These are phyloP conservation scores for Brassica hybrid DNA, from an alignment of 441 rosid genomes.

Conservation along the genomic window DNA sequence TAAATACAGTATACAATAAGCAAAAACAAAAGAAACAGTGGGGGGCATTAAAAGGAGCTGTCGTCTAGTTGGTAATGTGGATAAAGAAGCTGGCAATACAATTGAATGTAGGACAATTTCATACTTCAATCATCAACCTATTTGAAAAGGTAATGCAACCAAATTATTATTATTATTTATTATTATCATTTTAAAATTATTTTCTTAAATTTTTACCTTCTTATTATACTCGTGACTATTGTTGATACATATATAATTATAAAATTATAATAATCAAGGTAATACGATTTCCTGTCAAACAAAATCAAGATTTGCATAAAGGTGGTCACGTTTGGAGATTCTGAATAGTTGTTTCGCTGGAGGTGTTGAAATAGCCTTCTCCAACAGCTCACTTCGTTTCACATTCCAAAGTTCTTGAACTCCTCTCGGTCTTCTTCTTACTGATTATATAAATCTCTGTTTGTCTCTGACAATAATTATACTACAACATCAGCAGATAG, in stretches of 20 bases:
- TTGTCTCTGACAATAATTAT: conserved; percentile 31
- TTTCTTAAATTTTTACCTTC: too few relatives aligned
- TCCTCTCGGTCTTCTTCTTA: conserved; percentile 24
- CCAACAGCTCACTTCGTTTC: conserved; percentile 42
- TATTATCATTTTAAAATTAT: too few relatives aligned
- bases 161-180: too few relatives aligned
- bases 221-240: too few relatives aligned
- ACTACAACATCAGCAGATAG: conserved; percentile 9
- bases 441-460: conserved; percentile 26
- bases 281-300: conserved; percentile 6
- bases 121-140: conserved; percentile 25
- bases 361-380: conserved; percentile 38
- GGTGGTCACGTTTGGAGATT: conserved; percentile 42
- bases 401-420: conserved; percentile 33
- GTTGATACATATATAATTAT: neutral
- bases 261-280: neutral
- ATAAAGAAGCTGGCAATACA: conserved; percentile 36
- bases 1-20: conserved; percentile 13
- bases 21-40: conserved; percentile 2
- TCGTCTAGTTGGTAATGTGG: conserved; percentile 35
- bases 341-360: conserved; percentile 39
- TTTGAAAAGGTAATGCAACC: conserved; percentile 16
- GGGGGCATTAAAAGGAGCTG: conserved; percentile 37
- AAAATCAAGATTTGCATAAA: conserved; percentile 23
- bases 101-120: conserved; percentile 28